phyloP scores from a whole-genome alignment of 1,139 yeast species.

The Blastobotrys arbuscula region DNA sequence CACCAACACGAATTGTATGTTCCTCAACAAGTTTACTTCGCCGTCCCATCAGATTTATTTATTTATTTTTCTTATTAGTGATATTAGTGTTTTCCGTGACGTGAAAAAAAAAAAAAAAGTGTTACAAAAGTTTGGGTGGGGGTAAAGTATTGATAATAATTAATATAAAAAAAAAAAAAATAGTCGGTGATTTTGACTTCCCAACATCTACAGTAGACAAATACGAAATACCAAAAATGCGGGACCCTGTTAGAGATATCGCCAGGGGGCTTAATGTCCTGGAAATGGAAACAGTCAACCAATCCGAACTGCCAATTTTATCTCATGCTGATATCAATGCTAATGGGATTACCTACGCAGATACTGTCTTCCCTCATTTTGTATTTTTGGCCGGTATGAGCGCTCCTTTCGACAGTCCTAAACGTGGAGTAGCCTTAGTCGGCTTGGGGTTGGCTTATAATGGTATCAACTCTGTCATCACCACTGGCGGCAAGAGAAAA shows the following conservation, averaged over 20 bases:
- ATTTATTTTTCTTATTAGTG: background rate
- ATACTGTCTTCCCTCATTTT: conserved; percentile 37
- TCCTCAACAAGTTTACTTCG: conserved; percentile 14
- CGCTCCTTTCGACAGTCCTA: conserved; percentile 18
- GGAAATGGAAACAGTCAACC: conserved; percentile 36
- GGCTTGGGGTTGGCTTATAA: conserved; percentile 37
- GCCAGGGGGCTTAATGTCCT: conserved; percentile 34
- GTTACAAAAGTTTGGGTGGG: no score
- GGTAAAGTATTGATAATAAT: no score
- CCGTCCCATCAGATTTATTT: conserved; percentile 12
- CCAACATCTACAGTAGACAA: background rate
- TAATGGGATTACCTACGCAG: conserved; percentile 32
- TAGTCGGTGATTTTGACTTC: background rate
- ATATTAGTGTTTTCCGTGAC: conserved; percentile 11
- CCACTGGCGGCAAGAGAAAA: conserved; percentile 19
- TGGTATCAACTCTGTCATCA: conserved; percentile 13
- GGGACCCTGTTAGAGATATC: conserved; percentile 31
- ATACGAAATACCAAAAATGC: conserved; percentile 14
- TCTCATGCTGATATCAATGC: conserved; percentile 31
- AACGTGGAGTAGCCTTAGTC: conserved; percentile 26
- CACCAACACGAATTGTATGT: conserved; percentile 15
- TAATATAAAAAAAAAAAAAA: background rate
- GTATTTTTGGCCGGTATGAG: conserved; percentile 35
- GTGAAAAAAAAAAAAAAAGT: conserved; percentile 6
- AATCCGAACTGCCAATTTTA: conserved; percentile 23